Evolutionary conservation across 2,329 filamentous ascomycete species (phyloP), one percentile per base, ranked within the genome.

Genomic region (Trichothecium roseum): DNA sequence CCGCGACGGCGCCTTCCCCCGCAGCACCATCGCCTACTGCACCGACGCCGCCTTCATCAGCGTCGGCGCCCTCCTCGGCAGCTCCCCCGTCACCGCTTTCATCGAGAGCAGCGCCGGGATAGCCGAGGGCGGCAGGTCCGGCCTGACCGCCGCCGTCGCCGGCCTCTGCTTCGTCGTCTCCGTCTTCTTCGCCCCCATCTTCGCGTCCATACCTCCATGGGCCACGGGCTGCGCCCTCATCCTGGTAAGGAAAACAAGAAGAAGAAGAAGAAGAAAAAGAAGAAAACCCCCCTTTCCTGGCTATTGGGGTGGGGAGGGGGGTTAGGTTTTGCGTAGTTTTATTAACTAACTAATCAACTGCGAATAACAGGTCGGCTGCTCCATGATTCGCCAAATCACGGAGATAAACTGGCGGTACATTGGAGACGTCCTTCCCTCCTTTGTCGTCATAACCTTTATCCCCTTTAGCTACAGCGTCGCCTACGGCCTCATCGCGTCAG

Each of bases 401-500:
- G 73, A 78, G 36, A 78, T 86, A 59, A 86, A 86, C 58, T 86
- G 82, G 82, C 62, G 66, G 15, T 86, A 84, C 45, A 75, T 84
- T 35, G 81, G 82, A 34, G 82, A 87, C 42, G 78, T 81, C 0
- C 64, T 86, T 3, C 82, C 82, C 0, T 84, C 82, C 0, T 86
- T 86, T 55, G 66, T 86, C 22, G 84, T 82, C 4, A 74, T 86
- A 45, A 73, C 74, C 2, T 73, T 84, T 37, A 86, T 87, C 62
- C 82, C 81, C 0, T 84, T 86, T 52, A 84, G 76, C 43, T 87
- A 85, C 66, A 83, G 78, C 35, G 81, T 84, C 32, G 81, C 82
- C 7, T 85, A 86, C 43, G 82, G 82, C 14, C 69, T 87, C 18
- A 84, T 86, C 45, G 81, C 73, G 72, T 75, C 54, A 61, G 69